Percentiles rank a stretch among this genome's conserved stretches.
Evolutionary conservation across 2,329 filamentous ascomycete genomes (phyloP).

Genomic region (Curvularia spicifera): DNA sequence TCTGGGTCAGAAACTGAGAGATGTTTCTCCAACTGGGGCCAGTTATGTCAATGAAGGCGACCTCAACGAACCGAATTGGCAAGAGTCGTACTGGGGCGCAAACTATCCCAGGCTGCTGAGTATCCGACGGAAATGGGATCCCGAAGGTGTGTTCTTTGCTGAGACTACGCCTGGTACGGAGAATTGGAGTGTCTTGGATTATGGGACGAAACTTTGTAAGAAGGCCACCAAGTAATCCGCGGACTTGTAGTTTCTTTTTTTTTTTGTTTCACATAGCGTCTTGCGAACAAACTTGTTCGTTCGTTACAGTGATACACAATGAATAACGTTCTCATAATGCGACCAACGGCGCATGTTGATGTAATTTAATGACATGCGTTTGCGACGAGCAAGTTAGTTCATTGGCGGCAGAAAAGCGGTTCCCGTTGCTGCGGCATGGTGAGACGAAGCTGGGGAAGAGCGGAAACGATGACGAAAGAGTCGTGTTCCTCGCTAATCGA

Average conservation of each 20-base stretch:
- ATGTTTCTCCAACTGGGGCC: slow-evolving; percentile 41
- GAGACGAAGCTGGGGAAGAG: slow-evolving; percentile 12
- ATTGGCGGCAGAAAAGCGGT: background rate
- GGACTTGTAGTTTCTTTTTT: background rate
- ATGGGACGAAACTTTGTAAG: slow-evolving; percentile 46
- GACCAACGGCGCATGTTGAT: background rate
- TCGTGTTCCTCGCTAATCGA: slow-evolving; percentile 23
- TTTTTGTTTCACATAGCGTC: background rate
- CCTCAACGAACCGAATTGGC: slow-evolving; percentile 47
- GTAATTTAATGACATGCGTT: background rate
- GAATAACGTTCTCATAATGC: background rate
- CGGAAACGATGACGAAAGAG: slow-evolving; percentile 30
- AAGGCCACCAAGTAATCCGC: slow-evolving; percentile 16
- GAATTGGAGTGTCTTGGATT: slow-evolving; percentile 44
- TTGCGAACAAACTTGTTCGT: background rate
- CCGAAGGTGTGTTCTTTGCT: slow-evolving; percentile 44
- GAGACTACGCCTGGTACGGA: slow-evolving; percentile 46
- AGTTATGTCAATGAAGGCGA: slow-evolving; percentile 48
- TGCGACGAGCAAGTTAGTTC: background rate
- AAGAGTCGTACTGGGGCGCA: slow-evolving; percentile 44
- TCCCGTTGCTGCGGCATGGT: slow-evolving; percentile 8
- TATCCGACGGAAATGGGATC: slow-evolving; percentile 44
- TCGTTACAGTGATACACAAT: background rate
- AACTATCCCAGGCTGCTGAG: slow-evolving; percentile 44
- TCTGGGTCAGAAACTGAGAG: slow-evolving; percentile 38